phyloP scores from a whole-genome alignment of 2,329 filamentous ascomycete genomes.

The Dothidotthia symphoricarpi region DNA sequence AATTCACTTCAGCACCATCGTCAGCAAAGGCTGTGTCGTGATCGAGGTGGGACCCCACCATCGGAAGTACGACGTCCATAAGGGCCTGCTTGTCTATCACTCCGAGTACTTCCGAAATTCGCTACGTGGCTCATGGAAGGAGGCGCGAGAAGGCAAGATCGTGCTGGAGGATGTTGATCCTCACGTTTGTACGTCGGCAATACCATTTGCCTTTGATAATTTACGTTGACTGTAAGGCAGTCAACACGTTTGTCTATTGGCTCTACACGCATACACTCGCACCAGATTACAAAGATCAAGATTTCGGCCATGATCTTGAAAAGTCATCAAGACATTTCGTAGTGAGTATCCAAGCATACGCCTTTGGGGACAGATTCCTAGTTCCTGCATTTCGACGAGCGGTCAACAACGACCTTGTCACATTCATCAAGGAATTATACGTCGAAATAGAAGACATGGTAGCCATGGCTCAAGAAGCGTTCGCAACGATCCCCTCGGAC shows the following conservation, averaged over 20 bases:
- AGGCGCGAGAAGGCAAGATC: slow-evolving; percentile 5
- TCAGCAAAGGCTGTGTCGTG: not conserved
- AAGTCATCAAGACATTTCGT: not conserved
- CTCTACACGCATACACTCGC: slow-evolving; percentile 8
- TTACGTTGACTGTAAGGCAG: not conserved
- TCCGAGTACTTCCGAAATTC: slow-evolving; percentile 17
- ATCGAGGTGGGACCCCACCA: slow-evolving; percentile 9
- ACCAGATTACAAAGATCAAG: not conserved
- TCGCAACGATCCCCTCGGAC: not conserved
- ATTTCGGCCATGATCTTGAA: no score
- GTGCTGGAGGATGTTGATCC: no score
- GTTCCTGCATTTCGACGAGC: slow-evolving; percentile 3
- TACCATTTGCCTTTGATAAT: no score
- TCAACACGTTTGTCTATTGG: slow-evolving; percentile 11
- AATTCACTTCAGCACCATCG: no score
- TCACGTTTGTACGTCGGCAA: no score
- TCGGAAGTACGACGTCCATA: slow-evolving; percentile 11
- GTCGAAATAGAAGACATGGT: not conserved
- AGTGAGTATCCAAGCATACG: slow-evolving; percentile 3
- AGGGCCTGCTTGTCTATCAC: slow-evolving; percentile 7
- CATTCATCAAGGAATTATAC: not conserved
- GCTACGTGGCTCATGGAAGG: slow-evolving; percentile 9
- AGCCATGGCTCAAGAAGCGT: not conserved
- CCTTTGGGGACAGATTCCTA: slow-evolving; percentile 10
- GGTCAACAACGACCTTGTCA: slow-evolving; percentile 2